Percentiles rank a stretch among this genome's conserved stretches.
phyloP scores from a whole-genome alignment of 495 filamentous ascomycete species.

The Aspergillus baeticus region DNA sequence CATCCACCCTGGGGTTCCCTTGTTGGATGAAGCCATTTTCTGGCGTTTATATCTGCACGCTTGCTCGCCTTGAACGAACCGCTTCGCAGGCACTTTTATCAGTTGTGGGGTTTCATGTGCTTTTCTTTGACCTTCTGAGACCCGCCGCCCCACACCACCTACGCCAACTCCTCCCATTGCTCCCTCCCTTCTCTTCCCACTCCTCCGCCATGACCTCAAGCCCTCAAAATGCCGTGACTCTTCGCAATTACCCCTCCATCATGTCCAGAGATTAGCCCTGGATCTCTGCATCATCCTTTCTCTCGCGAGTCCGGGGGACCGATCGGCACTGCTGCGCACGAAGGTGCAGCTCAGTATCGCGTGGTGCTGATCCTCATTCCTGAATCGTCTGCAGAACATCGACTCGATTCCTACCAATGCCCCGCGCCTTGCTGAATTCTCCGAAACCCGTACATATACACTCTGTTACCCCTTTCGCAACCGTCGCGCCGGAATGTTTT shows the following conservation, averaged over 20 bases:
- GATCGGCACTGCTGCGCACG: conserved; percentile 7
- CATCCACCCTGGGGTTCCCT: conserved; percentile 43
- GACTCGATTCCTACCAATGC: neutral
- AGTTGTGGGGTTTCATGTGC: too few species aligned
- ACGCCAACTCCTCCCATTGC: too few species aligned
- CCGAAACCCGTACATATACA: conserved; percentile 11
- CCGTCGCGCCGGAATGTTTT: conserved; percentile 31
- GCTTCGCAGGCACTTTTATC: too few species aligned
- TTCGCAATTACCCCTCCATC: neutral
- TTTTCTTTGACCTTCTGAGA: too few species aligned
- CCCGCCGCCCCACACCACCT: too few species aligned
- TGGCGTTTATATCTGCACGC: conserved; percentile 40
- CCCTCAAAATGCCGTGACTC: neutral
- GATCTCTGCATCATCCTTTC: neutral
- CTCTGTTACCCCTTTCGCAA: neutral
- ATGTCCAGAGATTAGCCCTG: conserved; percentile 6
- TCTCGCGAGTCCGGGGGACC: neutral
- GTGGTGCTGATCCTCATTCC: conserved; percentile 16
- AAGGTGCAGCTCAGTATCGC: conserved; percentile 1
- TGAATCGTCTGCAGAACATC: conserved; percentile 2
- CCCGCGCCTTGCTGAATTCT: conserved; percentile 1
- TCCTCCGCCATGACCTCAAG: neutral
- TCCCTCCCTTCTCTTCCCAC: neutral
- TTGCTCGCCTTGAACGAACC: too few species aligned
- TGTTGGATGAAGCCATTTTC: conserved; percentile 46